Percentiles rank a stretch among this genome's conserved stretches.
Evolutionary conservation across 2,329 filamentous ascomycete species (phyloP).

Genomic region (Fusarium chaquense): DNA sequence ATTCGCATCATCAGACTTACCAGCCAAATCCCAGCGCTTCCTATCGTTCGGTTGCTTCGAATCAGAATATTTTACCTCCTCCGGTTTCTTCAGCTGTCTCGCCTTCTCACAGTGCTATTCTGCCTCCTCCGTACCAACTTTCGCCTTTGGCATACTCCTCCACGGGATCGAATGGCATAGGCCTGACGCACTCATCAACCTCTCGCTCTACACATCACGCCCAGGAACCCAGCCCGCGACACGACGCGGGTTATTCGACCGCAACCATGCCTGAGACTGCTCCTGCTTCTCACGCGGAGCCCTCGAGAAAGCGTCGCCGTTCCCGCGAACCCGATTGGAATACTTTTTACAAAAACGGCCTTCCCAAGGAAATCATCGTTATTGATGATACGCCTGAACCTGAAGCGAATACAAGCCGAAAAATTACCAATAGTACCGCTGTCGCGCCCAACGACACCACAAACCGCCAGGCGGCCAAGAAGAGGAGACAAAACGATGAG

Average conservation of each 20-base stretch:
- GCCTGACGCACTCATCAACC: conserved; percentile 48
- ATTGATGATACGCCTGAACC: conserved; percentile 80
- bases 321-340: conserved; percentile 80
- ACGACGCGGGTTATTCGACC: conserved; percentile 45
- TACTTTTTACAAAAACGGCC: conserved; percentile 83
- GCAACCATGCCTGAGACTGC: conserved; percentile 46
- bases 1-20: conserved; percentile 50
- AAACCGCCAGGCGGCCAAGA: conserved; percentile 73
- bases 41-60: conserved; percentile 49
- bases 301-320: conserved; percentile 65
- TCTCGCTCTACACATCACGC: conserved; percentile 49
- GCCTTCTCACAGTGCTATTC: conserved; percentile 43
- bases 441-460: conserved; percentile 49
- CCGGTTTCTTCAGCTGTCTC: conserved; percentile 47
- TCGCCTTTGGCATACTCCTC: conserved; percentile 50
- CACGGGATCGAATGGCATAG: conserved; percentile 50
- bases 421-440: conserved; percentile 52
- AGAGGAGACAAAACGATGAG: conserved; percentile 75
- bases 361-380: conserved; percentile 87
- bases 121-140: conserved; percentile 48
- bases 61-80: conserved; percentile 48
- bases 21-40: conserved; percentile 46
- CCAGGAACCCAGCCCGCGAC: conserved; percentile 48
- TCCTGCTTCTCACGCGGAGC: conserved; percentile 48
- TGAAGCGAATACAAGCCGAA: conserved; percentile 58